Conservation (phyloP, 2,329 filamentous ascomycete species). For the Venturia carpophila region DNA sequence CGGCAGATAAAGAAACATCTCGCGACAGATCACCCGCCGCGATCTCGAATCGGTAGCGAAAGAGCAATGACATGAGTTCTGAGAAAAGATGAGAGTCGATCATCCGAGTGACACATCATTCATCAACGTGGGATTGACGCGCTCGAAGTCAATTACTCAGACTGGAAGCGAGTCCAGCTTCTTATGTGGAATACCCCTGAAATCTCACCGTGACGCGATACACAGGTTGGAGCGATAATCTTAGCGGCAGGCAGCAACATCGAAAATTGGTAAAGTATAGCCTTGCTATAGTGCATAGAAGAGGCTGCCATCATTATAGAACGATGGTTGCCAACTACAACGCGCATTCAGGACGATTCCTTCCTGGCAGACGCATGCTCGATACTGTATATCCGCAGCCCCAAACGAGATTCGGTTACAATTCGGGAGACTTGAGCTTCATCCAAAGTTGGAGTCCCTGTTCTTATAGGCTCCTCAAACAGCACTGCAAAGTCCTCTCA, state of each 20-base stretch:
- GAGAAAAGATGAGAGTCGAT: neutral
- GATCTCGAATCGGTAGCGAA: neutral
- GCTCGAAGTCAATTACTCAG: neutral
- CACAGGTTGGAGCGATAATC: neutral
- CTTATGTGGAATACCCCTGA: no score
- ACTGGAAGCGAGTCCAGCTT: no score
- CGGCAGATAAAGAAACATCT: neutral
- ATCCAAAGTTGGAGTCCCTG: neutral
- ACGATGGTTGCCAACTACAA: neutral
- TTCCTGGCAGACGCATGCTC: neutral
- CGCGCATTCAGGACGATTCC: neutral
- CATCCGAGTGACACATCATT: neutral
- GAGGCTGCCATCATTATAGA: neutral
- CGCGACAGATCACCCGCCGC: neutral
- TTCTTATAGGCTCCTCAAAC: neutral
- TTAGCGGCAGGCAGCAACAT: neutral
- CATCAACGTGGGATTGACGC: neutral
- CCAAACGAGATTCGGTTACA: neutral
- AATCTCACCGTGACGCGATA: neutral
- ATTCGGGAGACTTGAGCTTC: no score
- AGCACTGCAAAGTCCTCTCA: neutral
- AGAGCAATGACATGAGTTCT: neutral
- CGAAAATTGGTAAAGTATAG: neutral
- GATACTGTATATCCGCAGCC: neutral
- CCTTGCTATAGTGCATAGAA: neutral